phyloP scores from a whole-genome alignment of 495 filamentous ascomycete species.

The Letharia lupina region DNA sequence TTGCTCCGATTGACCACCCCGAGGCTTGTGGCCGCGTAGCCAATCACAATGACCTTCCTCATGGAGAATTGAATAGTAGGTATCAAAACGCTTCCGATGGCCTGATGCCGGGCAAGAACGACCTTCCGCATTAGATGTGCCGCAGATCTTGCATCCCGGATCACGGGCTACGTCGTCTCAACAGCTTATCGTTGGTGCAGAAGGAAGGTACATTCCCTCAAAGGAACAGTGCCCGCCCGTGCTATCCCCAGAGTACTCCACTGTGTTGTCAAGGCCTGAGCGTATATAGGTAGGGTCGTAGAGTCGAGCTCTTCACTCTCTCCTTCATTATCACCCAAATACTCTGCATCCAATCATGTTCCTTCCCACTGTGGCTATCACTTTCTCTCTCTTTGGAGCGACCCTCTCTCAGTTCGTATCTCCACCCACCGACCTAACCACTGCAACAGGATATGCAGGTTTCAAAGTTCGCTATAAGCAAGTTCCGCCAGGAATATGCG shows the following conservation, averaged over 20 bases:
- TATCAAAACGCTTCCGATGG: neutral
- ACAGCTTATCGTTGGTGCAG: neutral
- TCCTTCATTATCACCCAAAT: neutral
- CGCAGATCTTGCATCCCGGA: neutral
- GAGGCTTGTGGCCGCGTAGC: neutral
- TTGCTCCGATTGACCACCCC: neutral
- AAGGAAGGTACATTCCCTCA: neutral
- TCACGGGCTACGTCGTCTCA: neutral
- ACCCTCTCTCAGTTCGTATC: conserved; percentile 13
- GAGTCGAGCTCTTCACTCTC: neutral
- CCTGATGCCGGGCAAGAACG: neutral
- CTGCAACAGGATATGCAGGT: conserved; percentile 17
- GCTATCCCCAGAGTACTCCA: neutral
- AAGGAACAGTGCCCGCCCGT: neutral
- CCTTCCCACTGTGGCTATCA: neutral
- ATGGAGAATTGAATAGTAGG: neutral
- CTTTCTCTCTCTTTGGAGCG: conserved; percentile 1
- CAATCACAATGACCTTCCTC: conserved; percentile 3
- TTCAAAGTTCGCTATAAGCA: conserved; percentile 44
- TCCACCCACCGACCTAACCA: conserved; percentile 14
- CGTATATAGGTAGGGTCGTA: neutral
- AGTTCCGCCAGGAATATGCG: conserved; percentile 49
- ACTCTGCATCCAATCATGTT: neutral
- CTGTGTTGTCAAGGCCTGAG: neutral
- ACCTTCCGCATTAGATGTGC: neutral